These are phyloP conservation scores for Dendrobium nobile DNA, from an alignment of 106 monocot genomes.

Conservation along the genomic window DNA sequence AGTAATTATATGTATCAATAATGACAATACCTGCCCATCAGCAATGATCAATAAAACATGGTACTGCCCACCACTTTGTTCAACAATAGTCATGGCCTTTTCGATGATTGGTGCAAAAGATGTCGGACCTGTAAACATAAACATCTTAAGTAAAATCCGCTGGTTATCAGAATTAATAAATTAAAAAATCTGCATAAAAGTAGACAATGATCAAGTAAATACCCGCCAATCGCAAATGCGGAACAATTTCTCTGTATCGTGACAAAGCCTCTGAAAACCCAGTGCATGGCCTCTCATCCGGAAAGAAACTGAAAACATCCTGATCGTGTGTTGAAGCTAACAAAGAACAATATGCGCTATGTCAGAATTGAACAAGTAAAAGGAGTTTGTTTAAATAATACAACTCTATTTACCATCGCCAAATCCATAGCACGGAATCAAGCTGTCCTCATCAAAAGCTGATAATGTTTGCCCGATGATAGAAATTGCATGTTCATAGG, in stretches of 20 bases:
- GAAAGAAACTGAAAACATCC: slow-evolving; percentile 50
- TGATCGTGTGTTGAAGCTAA: slow-evolving; percentile 61
- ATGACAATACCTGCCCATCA: slow-evolving; percentile 68
- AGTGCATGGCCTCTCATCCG: slow-evolving; percentile 37
- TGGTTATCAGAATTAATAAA: background rate
- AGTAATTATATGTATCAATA: background rate
- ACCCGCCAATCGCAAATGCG: slow-evolving; percentile 42
- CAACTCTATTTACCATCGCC: slow-evolving; percentile 57
- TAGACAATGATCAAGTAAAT: background rate
- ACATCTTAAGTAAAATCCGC: background rate
- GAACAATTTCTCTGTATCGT: slow-evolving; percentile 46
- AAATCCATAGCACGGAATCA: slow-evolving; percentile 82
- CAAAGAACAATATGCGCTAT: background rate
- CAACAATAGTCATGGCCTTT: slow-evolving; percentile 68
- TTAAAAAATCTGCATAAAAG: background rate
- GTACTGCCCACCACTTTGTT: slow-evolving; percentile 68
- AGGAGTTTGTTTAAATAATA: background rate
- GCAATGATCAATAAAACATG: slow-evolving; percentile 89
- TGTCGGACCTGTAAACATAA: slow-evolving; percentile 48
- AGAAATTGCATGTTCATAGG: slow-evolving; percentile 82
- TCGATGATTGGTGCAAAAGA: slow-evolving; percentile 86
- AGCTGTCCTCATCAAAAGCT: slow-evolving; percentile 73
- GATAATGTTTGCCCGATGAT: slow-evolving; percentile 68
- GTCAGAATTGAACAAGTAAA: background rate
- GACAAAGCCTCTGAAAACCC: slow-evolving; percentile 43